Evolutionary conservation across 352 stramenopile species (phyloP), one percentile per base, ranked within the genome.

Genomic region (Globisporangium emineosum): DNA sequence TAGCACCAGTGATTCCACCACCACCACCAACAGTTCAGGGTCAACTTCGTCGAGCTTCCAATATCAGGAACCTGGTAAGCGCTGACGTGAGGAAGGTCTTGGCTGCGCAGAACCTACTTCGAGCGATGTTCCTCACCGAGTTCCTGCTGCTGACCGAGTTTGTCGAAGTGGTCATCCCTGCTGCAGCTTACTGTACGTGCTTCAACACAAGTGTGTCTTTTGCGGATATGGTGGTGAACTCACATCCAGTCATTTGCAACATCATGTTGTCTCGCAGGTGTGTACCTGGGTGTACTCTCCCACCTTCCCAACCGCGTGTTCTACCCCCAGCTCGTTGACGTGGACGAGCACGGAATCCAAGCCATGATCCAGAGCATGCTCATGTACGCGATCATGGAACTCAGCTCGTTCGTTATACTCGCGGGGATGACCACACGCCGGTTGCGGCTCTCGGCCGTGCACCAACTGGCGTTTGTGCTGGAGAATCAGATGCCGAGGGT

Each of bases 391-490:
- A 15, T 13, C 27, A 56, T 56, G 50, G 50, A 56, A 17, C 50
- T 56, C 25, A 5, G 23, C 49, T 55, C 49, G 13, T 55, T 55
- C 49, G 13, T 35, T 2, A 25, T 13, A 13, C 49, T 55, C 25
- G 19, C 15, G 7, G 19, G 25, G 9, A n/a, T 56, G 25, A 56
- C 37, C 27, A 21, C 23, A 15, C 50, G 50, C 15, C 27, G 52
- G 73, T 70, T 52, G 50, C 50, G 62, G 0, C 61, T 71, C 5
- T 80, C 71, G 2, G 65, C 65, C 4, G 27, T 80, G 32, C 63
- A 67, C 5, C 70, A 75, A 13, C 53, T 80, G 1, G 66, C 66
- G 0, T 84, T 81, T n/a, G 73, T 80, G 17, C 65, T 81, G 1
- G 66, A 83, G 27, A 61, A 19, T 0, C 68, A 81, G 23, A 64